Evolutionary conservation across 441 rosid species (phyloP).

Genomic region (Sinapis alba): DNA sequence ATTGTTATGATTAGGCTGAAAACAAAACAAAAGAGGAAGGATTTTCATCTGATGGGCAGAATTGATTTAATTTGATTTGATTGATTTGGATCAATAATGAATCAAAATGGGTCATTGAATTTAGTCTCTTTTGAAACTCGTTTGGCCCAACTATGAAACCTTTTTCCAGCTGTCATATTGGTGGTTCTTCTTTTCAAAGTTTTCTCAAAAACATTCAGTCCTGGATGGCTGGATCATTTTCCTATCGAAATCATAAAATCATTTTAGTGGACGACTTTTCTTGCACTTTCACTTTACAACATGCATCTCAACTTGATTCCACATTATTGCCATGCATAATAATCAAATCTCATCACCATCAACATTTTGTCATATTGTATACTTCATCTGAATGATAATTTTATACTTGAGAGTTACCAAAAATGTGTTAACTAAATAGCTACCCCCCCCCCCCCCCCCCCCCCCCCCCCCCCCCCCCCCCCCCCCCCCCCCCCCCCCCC

Average conservation of each 20-base stretch:
- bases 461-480: no score
- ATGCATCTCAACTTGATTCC: conserved; percentile 8
- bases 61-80: background rate
- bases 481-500: no score
- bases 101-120: background rate
- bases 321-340: background rate
- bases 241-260: conserved; percentile 4
- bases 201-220: background rate
- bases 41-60: background rate
- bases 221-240: background rate
- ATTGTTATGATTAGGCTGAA: background rate
- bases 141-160: conserved; percentile 18
- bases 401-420: background rate
- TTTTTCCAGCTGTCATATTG: background rate
- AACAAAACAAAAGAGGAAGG: background rate
- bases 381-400: background rate
- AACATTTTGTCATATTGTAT: background rate
- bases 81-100: conserved; percentile 1
- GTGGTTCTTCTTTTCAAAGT: background rate
- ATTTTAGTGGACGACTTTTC: background rate
- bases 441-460: no score
- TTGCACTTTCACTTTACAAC: conserved; percentile 13
- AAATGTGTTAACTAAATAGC: background rate
- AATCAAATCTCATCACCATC: background rate
- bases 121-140: background rate